A percentile compares a stretch with the other conserved stretches of the same genome.
Conservation (phyloP, 805 yeast species). For the Ogataea ganodermae region DNA sequence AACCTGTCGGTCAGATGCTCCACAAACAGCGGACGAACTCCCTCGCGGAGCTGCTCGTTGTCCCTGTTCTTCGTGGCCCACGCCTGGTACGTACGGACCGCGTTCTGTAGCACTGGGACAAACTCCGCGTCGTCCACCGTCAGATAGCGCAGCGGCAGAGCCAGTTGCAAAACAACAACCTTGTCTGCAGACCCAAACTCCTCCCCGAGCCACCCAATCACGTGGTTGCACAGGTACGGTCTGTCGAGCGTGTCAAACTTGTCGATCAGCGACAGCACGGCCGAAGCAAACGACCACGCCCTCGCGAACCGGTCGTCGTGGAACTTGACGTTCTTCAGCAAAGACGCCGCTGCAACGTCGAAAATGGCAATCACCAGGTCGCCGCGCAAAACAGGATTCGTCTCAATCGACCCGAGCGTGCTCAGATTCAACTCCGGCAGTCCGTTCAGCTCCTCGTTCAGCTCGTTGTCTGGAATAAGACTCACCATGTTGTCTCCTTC, state of each 20-base stretch:
- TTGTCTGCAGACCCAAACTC: conserved; percentile 43
- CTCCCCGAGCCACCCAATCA: conserved; percentile 53
- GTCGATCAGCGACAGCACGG: conserved; percentile 62
- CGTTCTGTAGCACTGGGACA: conserved; percentile 61
- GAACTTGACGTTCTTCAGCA: conserved; percentile 33
- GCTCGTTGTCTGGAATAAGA: conserved; percentile 41
- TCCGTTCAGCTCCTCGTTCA: conserved; percentile 63
- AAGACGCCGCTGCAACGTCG: conserved; percentile 60
- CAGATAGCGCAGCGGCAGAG: conserved; percentile 64
- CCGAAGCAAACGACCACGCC: conserved; percentile 40
- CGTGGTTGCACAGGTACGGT: conserved; percentile 63
- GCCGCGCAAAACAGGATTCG: conserved; percentile 77
- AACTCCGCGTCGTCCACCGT: conserved; percentile 43
- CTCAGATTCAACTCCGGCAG: conserved; percentile 87
- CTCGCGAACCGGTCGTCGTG: conserved; percentile 40
- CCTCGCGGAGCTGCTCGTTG: conserved; percentile 32
- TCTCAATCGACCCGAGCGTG: conserved; percentile 82
- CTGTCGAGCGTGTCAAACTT: conserved; percentile 70
- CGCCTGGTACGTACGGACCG: conserved; percentile 71
- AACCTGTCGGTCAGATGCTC: conserved; percentile 33
- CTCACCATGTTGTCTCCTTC: conserved; percentile 30
- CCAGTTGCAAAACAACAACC: conserved; percentile 53
- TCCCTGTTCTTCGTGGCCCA: conserved; percentile 41
- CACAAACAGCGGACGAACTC: conserved; percentile 37
- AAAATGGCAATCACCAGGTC: conserved; percentile 71